These are phyloP conservation scores for Pythium angustatum DNA, from an alignment of 352 stramenopile genomes.

Conservation along the genomic window DNA sequence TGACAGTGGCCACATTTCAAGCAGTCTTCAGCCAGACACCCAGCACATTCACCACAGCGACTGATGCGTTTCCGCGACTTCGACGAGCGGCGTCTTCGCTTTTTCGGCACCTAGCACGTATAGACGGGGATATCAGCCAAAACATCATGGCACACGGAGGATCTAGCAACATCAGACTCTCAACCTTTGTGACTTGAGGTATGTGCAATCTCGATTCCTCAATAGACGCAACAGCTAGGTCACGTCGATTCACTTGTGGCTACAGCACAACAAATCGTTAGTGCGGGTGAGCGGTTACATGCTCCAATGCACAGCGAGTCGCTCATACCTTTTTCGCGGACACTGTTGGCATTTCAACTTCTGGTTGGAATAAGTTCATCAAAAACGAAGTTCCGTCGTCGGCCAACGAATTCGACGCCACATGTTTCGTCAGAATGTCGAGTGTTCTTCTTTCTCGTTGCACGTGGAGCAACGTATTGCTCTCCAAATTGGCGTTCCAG, in stretches of 20 bases:
- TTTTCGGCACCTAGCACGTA: conserved; percentile 27
- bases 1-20: conserved; percentile 87
- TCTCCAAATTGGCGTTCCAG: conserved; percentile 13
- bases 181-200: conserved; percentile 2
- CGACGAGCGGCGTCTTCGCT: conserved; percentile 37
- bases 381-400: neutral
- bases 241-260: conserved; percentile 3
- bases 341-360: conserved; percentile 3
- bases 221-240: neutral
- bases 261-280: neutral
- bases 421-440: conserved; percentile 2
- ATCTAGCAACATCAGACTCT: neutral
- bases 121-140: neutral
- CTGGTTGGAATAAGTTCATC: conserved; percentile 9
- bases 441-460: conserved; percentile 21
- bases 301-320: neutral
- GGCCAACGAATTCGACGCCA: conserved; percentile 1
- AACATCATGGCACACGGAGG: neutral
- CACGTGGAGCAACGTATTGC: conserved; percentile 5
- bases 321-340: conserved; percentile 11
- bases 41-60: conserved; percentile 75
- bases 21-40: conserved; percentile 79
- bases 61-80: conserved; percentile 70
- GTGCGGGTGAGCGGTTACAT: neutral
- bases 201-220: neutral